phyloP scores from a whole-genome alignment of 2,329 filamentous ascomycete species.

The Aspergillus sp. region DNA sequence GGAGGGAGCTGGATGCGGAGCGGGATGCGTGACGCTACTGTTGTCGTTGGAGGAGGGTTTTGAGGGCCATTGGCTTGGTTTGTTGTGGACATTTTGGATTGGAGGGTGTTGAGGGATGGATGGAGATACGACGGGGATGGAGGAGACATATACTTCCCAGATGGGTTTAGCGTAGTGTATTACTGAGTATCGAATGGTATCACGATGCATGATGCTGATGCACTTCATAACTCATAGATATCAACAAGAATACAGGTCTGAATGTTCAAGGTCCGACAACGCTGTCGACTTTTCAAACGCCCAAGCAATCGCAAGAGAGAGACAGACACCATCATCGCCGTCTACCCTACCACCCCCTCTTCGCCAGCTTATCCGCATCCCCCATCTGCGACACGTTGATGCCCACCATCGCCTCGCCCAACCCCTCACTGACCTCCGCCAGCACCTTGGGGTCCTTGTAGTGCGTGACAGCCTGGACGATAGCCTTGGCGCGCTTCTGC shows the following conservation, averaged over 20 bases:
- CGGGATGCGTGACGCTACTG: no score
- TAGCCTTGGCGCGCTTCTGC: constrained; percentile 80
- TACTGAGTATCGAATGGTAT: no score
- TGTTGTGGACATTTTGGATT: no score
- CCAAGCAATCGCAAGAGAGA: constrained; percentile 5
- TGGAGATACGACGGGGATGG: no score
- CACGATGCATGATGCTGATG: no score
- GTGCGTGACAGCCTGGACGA: constrained; percentile 89
- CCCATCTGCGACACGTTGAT: constrained; percentile 76
- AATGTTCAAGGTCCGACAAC: constrained; percentile 1
- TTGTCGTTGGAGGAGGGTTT: no score
- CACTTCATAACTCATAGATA: constrained; percentile 9
- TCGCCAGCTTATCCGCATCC: constrained; percentile 71
- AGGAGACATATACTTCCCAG: no score
- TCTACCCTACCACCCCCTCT: constrained; percentile 63
- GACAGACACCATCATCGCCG: background rate
- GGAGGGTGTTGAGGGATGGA: no score
- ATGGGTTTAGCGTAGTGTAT: no score
- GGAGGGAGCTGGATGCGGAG: no score
- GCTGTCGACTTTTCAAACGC: constrained; percentile 11
- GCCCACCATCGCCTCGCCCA: constrained; percentile 97
- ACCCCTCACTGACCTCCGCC: constrained; percentile 73
- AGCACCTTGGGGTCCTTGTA: constrained; percentile 76
- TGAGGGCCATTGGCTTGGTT: no score
- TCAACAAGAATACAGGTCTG: constrained; percentile 7